Evolutionary conservation across 192 early-diverging fungal genomes (phyloP).

Genomic region (Linnemannia schmuckeri): DNA sequence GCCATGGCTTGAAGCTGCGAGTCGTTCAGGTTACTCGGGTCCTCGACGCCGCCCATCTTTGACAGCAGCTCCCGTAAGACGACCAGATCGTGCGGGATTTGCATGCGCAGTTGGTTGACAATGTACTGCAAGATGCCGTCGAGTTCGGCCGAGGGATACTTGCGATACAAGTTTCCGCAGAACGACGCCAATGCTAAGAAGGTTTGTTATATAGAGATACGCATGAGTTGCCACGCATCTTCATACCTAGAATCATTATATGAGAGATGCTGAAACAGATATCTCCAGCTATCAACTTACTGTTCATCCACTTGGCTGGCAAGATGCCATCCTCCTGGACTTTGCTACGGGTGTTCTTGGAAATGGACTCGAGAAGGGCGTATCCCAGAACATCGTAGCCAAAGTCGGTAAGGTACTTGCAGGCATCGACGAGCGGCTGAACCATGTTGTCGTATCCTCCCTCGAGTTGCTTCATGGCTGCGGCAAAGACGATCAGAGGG

Average conservation of each 20-base stretch:
- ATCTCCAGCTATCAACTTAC: conserved; percentile 23
- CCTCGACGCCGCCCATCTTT: conserved; percentile 80
- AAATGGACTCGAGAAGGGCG: conserved; percentile 75
- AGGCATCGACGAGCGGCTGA: conserved; percentile 79
- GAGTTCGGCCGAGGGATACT: conserved; percentile 76
- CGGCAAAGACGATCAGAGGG: conserved; percentile 77
- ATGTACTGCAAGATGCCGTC: conserved; percentile 74
- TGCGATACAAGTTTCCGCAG: conserved; percentile 73
- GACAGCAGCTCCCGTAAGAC: conserved; percentile 78
- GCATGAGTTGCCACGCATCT: no score
- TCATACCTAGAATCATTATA: neutral
- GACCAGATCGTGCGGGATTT: conserved; percentile 72
- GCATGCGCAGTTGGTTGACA: conserved; percentile 67
- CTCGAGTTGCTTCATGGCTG: conserved; percentile 77
- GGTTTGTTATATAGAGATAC: neutral
- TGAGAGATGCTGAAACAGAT: no score
- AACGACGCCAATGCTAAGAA: conserved; percentile 68
- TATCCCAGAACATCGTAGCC: conserved; percentile 82
- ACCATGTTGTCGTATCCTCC: conserved; percentile 81
- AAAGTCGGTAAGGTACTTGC: conserved; percentile 78
- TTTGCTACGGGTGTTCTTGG: conserved; percentile 65
- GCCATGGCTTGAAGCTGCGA: conserved; percentile 74
- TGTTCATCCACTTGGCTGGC: conserved; percentile 73
- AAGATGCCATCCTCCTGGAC: conserved; percentile 75
- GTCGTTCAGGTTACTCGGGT: conserved; percentile 62